Base-by-base conservation (phyloP, 108 stramenopile genomes). In the Cylindrotheca fusiformis region DNA sequence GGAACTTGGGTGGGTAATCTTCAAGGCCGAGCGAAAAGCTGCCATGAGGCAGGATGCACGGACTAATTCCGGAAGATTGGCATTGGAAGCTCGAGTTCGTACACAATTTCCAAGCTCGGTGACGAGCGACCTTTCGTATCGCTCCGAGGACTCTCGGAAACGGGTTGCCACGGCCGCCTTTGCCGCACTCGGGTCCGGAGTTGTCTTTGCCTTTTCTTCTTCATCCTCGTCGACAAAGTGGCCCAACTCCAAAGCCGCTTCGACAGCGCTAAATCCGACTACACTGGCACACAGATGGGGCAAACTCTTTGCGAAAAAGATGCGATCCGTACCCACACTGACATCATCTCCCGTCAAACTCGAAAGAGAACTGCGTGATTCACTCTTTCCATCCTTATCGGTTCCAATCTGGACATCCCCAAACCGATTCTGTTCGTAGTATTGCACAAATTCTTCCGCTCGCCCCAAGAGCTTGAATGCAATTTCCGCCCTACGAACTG, bases 351-450 rank as follows among this genome's bases (percentile, higher is more conserved):
- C 93, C 0, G 93, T 94, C 30, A 94, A 54, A 0, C 87, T 85
- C 5, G 93, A 94, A 10, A 94, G 61, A 17, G 83, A 87, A 68
- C 84, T 85, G 10, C 83, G 83, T 14, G 66, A 72, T 72, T 76
- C 77, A 65, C 61, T 83, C 45, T 73, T 86, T 21, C 67, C 78
- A 26, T 80, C 83, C 55, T 67, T 67, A 24, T 76, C 75, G 23
- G 55, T 66, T 29, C 79, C 75, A 48, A 94, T 87, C 76, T 87
- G 87, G 60, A 85, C 88, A 44, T 90, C 93, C 36, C 93, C 93
- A 60, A 90, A 94, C 12, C 93, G 84, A 75, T 94, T 94, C 47
- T 83, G 81, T 76, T 94, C 93, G 57, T 94, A 94, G 45, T 94
- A 94, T 55, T 84, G 73, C 20, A 86, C 81, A 55, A 94, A 94